phyloP scores from a whole-genome alignment of 805 yeast species.

The Kodamaea kakaduensis region DNA sequence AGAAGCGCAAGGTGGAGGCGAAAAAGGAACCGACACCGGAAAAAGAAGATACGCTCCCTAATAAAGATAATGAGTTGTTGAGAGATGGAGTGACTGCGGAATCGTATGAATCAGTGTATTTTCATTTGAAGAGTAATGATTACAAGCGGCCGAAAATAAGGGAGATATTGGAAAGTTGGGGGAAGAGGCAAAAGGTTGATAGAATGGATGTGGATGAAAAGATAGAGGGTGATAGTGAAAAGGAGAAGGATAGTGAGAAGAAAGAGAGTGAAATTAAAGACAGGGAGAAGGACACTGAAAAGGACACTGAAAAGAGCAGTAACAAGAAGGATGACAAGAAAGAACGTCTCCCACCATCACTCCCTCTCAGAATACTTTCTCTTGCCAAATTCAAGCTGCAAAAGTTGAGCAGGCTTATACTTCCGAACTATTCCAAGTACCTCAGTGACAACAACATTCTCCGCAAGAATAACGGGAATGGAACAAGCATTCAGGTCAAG shows the following conservation, averaged over 20 bases:
- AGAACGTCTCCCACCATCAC: conserved; percentile 2
- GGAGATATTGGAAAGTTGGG: conserved; percentile 20
- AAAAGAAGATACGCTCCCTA: conserved; percentile 22
- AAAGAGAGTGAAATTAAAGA: conserved; percentile 10
- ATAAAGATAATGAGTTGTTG: conserved; percentile 42
- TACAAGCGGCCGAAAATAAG: conserved; percentile 37
- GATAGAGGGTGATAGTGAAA: neutral
- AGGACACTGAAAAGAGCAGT: neutral
- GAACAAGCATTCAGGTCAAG: conserved; percentile 45
- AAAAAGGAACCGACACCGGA: conserved; percentile 4
- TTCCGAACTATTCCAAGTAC: conserved; percentile 33
- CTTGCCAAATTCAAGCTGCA: conserved; percentile 24
- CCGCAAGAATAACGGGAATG: conserved; percentile 19
- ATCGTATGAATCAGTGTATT: conserved; percentile 51
- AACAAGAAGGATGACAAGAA: conserved; percentile 5
- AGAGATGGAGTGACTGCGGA: conserved; percentile 41
- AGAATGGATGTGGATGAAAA: neutral
- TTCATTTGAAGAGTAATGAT: conserved; percentile 43
- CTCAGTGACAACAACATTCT: conserved; percentile 27
- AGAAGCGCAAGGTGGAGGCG: conserved; percentile 13
- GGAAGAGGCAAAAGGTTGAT: conserved; percentile 14
- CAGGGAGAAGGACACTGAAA: neutral
- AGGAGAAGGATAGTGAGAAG: neutral
- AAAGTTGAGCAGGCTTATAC: conserved; percentile 27
- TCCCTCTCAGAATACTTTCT: conserved; percentile 19